Base-by-base conservation (phyloP, 2,329 filamentous ascomycete species). In the Alternaria consortialis region DNA sequence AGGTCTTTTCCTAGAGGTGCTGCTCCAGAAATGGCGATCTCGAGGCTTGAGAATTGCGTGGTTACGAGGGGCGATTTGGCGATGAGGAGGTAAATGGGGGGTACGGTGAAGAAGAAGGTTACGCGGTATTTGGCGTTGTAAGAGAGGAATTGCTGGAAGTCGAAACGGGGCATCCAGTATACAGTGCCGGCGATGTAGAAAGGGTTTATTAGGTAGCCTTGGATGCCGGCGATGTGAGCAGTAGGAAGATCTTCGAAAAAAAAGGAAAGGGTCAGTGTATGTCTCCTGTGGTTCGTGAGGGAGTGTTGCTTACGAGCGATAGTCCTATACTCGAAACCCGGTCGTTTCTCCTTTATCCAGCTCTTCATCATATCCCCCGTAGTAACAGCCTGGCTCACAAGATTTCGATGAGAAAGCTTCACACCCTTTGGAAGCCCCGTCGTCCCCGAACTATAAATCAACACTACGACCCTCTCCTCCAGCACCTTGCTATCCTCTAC, bases 121-220 rank as follows among this genome's bases (percentile, higher is more conserved):
- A 88, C 81, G 11, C 75, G 74, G 68, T 85, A 84, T 50, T 80
- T 79, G 42, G 80, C 80, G 66, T 80, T 81, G 73, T 87, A 84
- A 39, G 79, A 75, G 53, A 89, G 80, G 70, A 90, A 88, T 37
- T 83, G 77, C 2, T 74, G 71, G 60, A 87, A 86, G 61, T 87
- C 82, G 71, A 90, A 90, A 40, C 80, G 81, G 4, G 82, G 79
- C 87, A 90, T 89, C 87, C 87, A 90, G 79, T 86, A 89, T 3
- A 86, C 72, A 5, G 72, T 65, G 2, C 79, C 79, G 34, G 75
- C 77, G 63, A 77, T 67, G 63, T 77, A 77, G 62, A 82, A 77
- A 0, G 81, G 80, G 52, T 80, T 81, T 56, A 83, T 73, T 7
- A 84, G 77, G 63, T 83, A 84, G 43, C 81, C 81, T 69, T 81